phyloP scores from a whole-genome alignment of 2,329 filamentous ascomycete genomes.

The Verticillium tricorpus region DNA sequence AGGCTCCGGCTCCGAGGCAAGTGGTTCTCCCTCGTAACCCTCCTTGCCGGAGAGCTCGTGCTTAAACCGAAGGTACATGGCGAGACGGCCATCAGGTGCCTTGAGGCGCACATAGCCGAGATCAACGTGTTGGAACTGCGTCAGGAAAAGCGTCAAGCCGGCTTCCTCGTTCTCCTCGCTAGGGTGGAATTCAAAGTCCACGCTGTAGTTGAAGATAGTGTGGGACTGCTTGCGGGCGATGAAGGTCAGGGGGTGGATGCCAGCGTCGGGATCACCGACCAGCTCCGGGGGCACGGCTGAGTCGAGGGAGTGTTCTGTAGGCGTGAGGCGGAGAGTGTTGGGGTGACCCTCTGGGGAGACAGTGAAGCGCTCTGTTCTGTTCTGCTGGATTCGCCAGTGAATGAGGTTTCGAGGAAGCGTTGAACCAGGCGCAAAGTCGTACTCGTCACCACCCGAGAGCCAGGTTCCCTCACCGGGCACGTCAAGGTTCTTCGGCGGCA shows the following conservation, averaged over 20 bases:
- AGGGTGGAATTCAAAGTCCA: constrained; percentile 40
- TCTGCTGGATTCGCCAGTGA: constrained; percentile 49
- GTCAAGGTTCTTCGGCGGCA: constrained; percentile 28
- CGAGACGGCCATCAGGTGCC: constrained; percentile 1
- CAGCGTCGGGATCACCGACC: constrained; percentile 3
- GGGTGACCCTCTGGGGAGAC: constrained; percentile 37
- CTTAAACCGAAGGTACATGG: not conserved
- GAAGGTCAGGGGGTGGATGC: constrained; percentile 32
- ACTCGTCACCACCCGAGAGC: constrained; percentile 35
- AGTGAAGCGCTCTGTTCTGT: constrained; percentile 32
- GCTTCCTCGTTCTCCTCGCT: constrained; percentile 38
- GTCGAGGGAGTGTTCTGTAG: constrained; percentile 44
- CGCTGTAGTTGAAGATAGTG: constrained; percentile 46
- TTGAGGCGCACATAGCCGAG: constrained; percentile 28
- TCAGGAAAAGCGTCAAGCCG: constrained; percentile 48
- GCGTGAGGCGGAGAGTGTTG: constrained; percentile 39
- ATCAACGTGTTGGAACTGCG: constrained; percentile 48
- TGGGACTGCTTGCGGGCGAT: constrained; percentile 51
- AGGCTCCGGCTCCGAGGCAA: not conserved
- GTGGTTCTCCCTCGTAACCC: not conserved
- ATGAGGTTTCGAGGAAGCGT: constrained; percentile 49
- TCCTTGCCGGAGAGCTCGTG: not conserved
- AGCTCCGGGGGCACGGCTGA: not conserved
- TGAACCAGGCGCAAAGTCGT: constrained; percentile 39
- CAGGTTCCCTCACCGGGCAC: constrained; percentile 31